These are phyloP conservation scores for Pyricularia sp. DNA, from an alignment of 2,329 filamentous ascomycete species.

Conservation along the genomic window DNA sequence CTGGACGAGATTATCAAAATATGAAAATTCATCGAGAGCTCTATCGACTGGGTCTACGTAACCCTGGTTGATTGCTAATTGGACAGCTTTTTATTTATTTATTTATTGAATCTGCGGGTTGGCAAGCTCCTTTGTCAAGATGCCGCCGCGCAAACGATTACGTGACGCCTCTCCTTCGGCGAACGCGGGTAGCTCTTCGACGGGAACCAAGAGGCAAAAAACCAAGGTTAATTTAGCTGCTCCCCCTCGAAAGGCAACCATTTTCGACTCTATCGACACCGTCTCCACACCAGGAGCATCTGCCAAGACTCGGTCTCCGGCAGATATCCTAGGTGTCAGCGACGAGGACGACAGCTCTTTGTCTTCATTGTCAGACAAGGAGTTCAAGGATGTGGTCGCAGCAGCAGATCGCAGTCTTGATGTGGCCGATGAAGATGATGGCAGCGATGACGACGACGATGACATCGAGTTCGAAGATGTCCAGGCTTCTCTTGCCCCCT, in stretches of 20 bases:
- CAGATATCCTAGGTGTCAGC: constrained; percentile 29
- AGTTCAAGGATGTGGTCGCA: constrained; percentile 42
- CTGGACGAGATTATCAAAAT: neutral
- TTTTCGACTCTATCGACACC: constrained; percentile 54
- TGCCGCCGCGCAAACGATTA: constrained; percentile 62
- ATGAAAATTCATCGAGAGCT: neutral
- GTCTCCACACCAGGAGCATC: constrained; percentile 31
- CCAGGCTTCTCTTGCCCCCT: constrained; percentile 23
- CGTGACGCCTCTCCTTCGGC: constrained; percentile 35
- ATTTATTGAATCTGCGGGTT: neutral
- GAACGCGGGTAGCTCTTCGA: constrained; percentile 18
- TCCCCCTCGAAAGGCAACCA: constrained; percentile 40
- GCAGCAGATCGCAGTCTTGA: constrained; percentile 26
- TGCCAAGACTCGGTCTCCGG: constrained; percentile 28
- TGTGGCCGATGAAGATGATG: constrained; percentile 12
- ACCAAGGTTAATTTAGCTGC: constrained; percentile 12
- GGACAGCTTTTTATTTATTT: neutral
- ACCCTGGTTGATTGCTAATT: neutral
- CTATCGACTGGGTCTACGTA: neutral
- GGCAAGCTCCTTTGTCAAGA: constrained; percentile 21
- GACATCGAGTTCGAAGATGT: constrained; percentile 57
- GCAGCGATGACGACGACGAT: constrained; percentile 32
- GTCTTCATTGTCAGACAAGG: constrained; percentile 34
- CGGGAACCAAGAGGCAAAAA: constrained; percentile 16
- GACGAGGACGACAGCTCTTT: constrained; percentile 37